Base-by-base conservation (phyloP, 2,329 filamentous ascomycete genomes). In the Cercospora canescens region DNA sequence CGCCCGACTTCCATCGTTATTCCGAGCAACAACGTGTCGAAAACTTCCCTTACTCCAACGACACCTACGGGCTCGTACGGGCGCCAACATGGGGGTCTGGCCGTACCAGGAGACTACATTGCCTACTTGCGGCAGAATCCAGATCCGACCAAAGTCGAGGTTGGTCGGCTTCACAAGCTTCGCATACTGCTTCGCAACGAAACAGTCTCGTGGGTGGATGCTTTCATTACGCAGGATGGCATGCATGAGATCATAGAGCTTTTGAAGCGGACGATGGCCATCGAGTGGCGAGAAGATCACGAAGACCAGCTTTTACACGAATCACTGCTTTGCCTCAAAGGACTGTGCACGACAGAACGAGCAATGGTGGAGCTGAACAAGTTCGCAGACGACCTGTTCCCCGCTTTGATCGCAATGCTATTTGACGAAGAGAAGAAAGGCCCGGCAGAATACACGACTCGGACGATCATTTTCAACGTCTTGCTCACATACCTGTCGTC, bases 341-440 rank as follows among this genome's bases (percentile, higher is more conserved):
- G 92, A 0, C 85, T 98, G 2, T 96, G 93, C 76, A 99, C 95
- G 1, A 97, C 94, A 1, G 93, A 92, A 16, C 85, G 92, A 37
- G 95, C 93, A 1, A 84, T 97, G 73, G 87, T 91, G 70, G 91
- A 94, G 75, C 86, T 99, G 7, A 87, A 91, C 70, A 87, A 88
- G 9, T 92, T 97, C 64, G 92, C 96, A 71, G 83, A 84, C 6
- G 89, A 90, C 0, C 84, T 99, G 8, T 97, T 98, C 75, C 93
- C 94, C 1, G 91, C 92, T 28, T 82, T 99, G 55, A 81, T 98
- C 55, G 87, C 87, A 65, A 93, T 98, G 90, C 84, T 98, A 45
- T 98, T 98, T 74, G 94, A 97, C 74, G 92, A 96, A n/a, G 94
- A 98, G 77, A 96, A 94, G 82, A 98, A 98, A 78, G 95, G 95